Percentiles rank a stretch among this genome's conserved stretches.
These are phyloP conservation scores for Macrocybe gigantea DNA, from an alignment of 768 basidiomycete genomes.

Conservation along the genomic window DNA sequence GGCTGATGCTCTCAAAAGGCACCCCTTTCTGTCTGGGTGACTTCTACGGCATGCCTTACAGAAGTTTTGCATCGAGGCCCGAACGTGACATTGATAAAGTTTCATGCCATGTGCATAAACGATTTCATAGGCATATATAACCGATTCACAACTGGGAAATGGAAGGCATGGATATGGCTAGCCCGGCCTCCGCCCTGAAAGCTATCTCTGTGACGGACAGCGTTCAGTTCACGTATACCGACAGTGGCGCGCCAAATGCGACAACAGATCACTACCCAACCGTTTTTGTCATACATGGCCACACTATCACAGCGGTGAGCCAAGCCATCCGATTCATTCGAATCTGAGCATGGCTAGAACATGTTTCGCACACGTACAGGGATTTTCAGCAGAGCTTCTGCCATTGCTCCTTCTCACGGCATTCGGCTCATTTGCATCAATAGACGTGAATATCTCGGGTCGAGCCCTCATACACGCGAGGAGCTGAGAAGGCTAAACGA, in stretches of 20 bases:
- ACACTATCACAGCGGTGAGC: slow-evolving; percentile 21
- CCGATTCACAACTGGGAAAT: no score
- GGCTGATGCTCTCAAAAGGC: no score
- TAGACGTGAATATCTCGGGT: slow-evolving; percentile 26
- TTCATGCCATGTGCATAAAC: no score
- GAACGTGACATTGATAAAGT: no score
- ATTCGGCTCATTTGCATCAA: slow-evolving; percentile 25
- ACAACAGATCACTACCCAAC: slow-evolving; percentile 13
- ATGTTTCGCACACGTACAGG: slow-evolving; percentile 7
- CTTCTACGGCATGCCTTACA: no score
- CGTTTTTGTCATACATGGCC: slow-evolving; percentile 23
- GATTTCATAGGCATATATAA: no score
- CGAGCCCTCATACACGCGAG: slow-evolving; percentile 20
- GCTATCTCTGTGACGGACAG: no score
- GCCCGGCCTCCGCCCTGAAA: no score
- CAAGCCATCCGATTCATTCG: not conserved
- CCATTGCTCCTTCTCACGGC: slow-evolving; percentile 9
- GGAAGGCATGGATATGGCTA: no score
- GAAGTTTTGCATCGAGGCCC: no score
- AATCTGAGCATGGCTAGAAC: no score
- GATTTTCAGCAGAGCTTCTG: slow-evolving; percentile 16
- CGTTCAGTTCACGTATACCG: slow-evolving; percentile 18
- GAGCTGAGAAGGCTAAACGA: slow-evolving; percentile 13
- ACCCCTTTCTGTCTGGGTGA: no score
- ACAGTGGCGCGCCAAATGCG: slow-evolving; percentile 17